Conservation (phyloP, 2,329 filamentous ascomycete species). For the Calonectria naviculata region DNA sequence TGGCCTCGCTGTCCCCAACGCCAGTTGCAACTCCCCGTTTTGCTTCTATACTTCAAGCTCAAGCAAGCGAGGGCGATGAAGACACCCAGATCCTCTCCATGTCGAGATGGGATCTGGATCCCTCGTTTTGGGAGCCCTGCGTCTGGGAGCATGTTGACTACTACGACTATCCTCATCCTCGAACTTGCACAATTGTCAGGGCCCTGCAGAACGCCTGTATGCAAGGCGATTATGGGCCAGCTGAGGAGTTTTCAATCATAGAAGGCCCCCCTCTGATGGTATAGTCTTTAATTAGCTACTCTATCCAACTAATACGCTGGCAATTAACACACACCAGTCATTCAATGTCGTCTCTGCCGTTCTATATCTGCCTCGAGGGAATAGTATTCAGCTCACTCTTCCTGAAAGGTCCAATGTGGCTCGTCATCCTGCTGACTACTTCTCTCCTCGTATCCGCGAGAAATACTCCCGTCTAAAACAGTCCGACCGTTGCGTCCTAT, state of each 20-base stretch:
- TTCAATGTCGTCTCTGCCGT: not conserved
- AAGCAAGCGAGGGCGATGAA: not conserved
- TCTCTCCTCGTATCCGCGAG: not conserved
- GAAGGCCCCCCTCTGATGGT: not conserved
- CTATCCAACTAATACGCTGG: no score
- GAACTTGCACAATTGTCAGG: not conserved
- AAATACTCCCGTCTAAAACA: not conserved
- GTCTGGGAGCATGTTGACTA: not conserved
- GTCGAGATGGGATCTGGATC: not conserved
- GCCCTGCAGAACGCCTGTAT: not conserved
- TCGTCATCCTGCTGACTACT: not conserved
- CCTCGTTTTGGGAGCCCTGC: not conserved
- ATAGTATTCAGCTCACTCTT: not conserved
- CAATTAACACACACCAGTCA: not conserved
- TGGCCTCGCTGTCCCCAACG: not conserved
- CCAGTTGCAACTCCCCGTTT: not conserved
- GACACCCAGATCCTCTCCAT: not conserved
- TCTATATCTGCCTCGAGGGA: not conserved
- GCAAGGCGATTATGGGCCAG: not conserved
- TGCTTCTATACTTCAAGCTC: not conserved
- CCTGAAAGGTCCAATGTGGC: not conserved
- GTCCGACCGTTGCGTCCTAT: not conserved
- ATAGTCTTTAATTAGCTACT: not conserved
- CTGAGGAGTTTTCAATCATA: not conserved
- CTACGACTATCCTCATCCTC: conserved; percentile 1